phyloP scores from a whole-genome alignment of 2,329 filamentous ascomycete species.

The Trichoderma atrobrunneum region DNA sequence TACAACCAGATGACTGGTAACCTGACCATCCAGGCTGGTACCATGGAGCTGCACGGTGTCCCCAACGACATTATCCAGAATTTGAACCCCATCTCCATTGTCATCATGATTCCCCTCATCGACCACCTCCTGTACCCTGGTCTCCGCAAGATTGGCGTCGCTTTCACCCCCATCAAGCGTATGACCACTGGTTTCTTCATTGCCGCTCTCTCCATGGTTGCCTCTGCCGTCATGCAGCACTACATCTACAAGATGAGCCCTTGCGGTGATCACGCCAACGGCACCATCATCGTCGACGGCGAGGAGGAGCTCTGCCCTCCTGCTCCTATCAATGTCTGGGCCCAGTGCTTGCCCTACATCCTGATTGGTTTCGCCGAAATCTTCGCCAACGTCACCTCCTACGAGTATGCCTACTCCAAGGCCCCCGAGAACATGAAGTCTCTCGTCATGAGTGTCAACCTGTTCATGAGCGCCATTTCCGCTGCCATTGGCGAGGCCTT shows the following conservation, averaged over 20 bases:
- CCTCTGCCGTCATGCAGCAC: constrained; percentile 54
- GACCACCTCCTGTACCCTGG: constrained; percentile 68
- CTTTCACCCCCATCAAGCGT: constrained; percentile 73
- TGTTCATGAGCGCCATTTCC: constrained; percentile 69
- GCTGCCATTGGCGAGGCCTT: constrained; percentile 69
- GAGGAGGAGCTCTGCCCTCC: constrained; percentile 47
- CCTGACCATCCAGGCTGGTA: constrained; percentile 61
- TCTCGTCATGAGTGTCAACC: constrained; percentile 66
- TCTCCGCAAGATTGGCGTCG: constrained; percentile 60
- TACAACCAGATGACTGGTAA: constrained; percentile 62
- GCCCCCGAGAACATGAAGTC: constrained; percentile 78
- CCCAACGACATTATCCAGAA: constrained; percentile 78
- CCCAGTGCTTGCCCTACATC: constrained; percentile 51
- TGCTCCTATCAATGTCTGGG: constrained; percentile 64
- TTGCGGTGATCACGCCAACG: constrained; percentile 56
- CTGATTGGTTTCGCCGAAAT: constrained; percentile 53
- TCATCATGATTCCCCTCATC: constrained; percentile 71
- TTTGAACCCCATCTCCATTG: constrained; percentile 70
- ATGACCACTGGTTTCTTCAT: constrained; percentile 69
- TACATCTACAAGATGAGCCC: constrained; percentile 63
- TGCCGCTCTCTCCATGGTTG: constrained; percentile 60
- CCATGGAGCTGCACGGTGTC: constrained; percentile 65
- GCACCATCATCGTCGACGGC: constrained; percentile 22
- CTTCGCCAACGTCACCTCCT: constrained; percentile 56
- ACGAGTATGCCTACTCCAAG: constrained; percentile 76